Evolutionary conservation across 306 rosid species (phyloP).

Genomic region (Hippophae gyantsensis): DNA sequence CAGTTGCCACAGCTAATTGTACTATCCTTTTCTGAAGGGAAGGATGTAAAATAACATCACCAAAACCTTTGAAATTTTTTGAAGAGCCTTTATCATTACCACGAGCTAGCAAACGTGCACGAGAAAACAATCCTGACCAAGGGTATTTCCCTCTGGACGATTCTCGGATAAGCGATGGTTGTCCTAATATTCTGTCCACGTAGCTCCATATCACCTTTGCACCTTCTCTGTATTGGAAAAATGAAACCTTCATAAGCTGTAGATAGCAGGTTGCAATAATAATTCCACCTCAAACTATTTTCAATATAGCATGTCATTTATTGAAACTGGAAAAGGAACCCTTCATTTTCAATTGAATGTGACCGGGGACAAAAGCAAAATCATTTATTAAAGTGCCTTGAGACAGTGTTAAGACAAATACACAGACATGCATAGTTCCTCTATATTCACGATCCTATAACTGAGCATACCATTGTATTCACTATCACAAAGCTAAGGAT

Average conservation of each 20-base stretch:
- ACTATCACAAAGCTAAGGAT: too few relatives aligned
- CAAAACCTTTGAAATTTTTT: constrained; percentile 60
- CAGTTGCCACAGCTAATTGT: constrained; percentile 84
- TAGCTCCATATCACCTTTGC: constrained; percentile 97
- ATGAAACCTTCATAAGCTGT: constrained; percentile 13
- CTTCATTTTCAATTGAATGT: too few relatives aligned
- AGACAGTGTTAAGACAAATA: too few relatives aligned
- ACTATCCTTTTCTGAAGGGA: constrained; percentile 73
- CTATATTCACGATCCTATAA: too few relatives aligned
- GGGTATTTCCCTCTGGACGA: constrained; percentile 95
- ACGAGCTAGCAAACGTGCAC: constrained; percentile 36
- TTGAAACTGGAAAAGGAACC: too few relatives aligned
- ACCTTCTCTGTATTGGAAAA: constrained; percentile 71
- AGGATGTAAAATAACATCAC: constrained; percentile 87
- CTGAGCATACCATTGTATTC: too few relatives aligned
- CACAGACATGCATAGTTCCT: too few relatives aligned
- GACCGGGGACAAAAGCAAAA: too few relatives aligned
- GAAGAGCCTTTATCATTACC: constrained; percentile 26
- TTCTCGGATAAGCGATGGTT: constrained; percentile 89
- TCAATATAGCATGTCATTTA: too few relatives aligned
- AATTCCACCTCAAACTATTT: background rate
- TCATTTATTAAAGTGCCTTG: too few relatives aligned
- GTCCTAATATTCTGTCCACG: constrained; percentile 94
- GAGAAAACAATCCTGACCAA: constrained; percentile 78
- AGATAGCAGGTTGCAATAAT: constrained; percentile 4